A percentile compares a stretch with the other conserved stretches of the same genome.
These are phyloP conservation scores for Suhomyces wounanorum DNA, from an alignment of 1,139 yeast species.

Conservation along the genomic window DNA sequence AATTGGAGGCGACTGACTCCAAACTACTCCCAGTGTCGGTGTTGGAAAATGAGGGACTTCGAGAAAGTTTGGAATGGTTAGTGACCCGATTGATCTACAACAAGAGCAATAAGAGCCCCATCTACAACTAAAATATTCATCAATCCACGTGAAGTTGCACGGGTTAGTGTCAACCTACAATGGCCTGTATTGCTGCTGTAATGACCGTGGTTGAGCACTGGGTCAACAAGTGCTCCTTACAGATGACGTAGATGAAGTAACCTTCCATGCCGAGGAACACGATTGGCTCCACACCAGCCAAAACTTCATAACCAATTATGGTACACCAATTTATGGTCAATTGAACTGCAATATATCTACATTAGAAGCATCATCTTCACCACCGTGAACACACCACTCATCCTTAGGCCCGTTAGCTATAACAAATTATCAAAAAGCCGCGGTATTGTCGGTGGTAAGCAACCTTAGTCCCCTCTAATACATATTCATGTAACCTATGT, in stretches of 20 bases:
- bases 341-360: neutral
- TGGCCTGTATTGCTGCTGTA: neutral
- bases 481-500: neutral
- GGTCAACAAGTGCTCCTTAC: neutral
- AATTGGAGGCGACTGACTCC: conserved; percentile 86
- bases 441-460: neutral
- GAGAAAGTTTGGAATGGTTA: conserved; percentile 89
- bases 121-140: conserved; percentile 27
- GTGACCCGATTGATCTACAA: conserved; percentile 75
- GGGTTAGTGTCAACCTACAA: neutral
- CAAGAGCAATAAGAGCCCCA: conserved; percentile 74
- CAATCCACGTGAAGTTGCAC: neutral
- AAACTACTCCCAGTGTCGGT: conserved; percentile 90
- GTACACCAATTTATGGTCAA: neutral
- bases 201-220: conserved; percentile 6
- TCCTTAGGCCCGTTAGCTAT: neutral
- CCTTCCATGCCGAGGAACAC: neutral
- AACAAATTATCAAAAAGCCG: neutral
- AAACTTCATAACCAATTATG: neutral
- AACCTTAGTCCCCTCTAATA: conserved; percentile 2
- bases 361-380: neutral
- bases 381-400: neutral
- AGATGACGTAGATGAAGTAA: conserved; percentile 1
- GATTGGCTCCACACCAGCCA: neutral
- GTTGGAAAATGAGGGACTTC: conserved; percentile 80